Conservation (phyloP, 2,329 filamentous ascomycete genomes). For the Ophiognomonia clavigignenti-juglandacearum region DNA sequence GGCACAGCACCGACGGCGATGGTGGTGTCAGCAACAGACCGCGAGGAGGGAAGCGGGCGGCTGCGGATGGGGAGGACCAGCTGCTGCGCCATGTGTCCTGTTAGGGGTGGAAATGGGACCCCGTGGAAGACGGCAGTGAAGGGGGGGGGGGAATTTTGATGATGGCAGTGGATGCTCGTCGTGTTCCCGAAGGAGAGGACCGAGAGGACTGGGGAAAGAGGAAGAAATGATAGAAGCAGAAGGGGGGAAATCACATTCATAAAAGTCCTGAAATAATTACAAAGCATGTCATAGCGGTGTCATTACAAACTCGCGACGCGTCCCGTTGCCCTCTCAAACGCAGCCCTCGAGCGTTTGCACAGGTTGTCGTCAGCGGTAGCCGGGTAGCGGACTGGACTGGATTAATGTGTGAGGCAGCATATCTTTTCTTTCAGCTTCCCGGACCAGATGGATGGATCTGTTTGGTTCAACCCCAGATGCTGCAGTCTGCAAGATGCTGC, state of each 20-base stretch:
- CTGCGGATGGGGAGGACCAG: neutral
- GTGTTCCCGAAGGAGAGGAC: neutral
- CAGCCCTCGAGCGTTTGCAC: too few relatives aligned
- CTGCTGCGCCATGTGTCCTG: too few relatives aligned
- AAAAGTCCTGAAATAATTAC: neutral
- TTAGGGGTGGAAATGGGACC: too few relatives aligned
- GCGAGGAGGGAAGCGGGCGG: neutral
- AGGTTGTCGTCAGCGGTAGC: too few relatives aligned
- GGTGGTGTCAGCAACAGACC: neutral
- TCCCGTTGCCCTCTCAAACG: too few relatives aligned
- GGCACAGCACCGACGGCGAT: neutral
- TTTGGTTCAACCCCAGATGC: neutral
- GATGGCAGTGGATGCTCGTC: neutral
- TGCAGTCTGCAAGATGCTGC: neutral
- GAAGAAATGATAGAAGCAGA: neutral
- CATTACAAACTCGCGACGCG: neutral
- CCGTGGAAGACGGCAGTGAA: neutral
- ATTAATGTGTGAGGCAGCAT: too few relatives aligned
- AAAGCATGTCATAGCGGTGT: neutral
- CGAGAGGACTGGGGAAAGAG: neutral
- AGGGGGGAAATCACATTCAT: neutral
- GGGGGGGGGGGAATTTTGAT: neutral
- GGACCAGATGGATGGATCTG: neutral
- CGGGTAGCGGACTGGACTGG: neutral
- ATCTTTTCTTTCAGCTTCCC: too few relatives aligned